Evolutionary conservation across 2,329 filamentous ascomycete species (phyloP).

Genomic region (Phialocephala subalpina): DNA sequence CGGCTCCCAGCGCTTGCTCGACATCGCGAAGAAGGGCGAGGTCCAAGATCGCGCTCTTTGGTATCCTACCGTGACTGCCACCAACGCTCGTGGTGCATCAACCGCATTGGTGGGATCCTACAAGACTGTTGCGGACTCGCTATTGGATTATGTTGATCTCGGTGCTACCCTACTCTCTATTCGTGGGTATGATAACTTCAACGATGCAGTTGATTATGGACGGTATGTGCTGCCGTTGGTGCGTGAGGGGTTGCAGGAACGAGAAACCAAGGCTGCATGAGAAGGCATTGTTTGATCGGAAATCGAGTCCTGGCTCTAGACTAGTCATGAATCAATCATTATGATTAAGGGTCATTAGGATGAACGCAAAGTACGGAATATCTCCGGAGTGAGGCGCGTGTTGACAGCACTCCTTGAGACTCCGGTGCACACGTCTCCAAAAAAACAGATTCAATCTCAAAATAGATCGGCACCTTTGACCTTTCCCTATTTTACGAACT

Average conservation of each 20-base stretch:
- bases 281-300: too few relatives aligned
- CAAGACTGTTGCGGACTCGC: constrained; percentile 60
- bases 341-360: too few relatives aligned
- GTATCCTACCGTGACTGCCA: constrained; percentile 69
- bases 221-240: constrained; percentile 62
- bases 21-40: constrained; percentile 62
- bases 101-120: constrained; percentile 64
- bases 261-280: constrained; percentile 8
- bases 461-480: too few relatives aligned
- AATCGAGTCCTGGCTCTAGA: background rate
- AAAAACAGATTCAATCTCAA: too few relatives aligned
- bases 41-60: constrained; percentile 69
- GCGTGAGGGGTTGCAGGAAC: constrained; percentile 45
- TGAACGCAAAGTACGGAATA: too few relatives aligned
- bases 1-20: constrained; percentile 64
- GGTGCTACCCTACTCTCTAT: constrained; percentile 66
- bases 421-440: too few relatives aligned
- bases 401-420: too few relatives aligned
- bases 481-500: too few relatives aligned
- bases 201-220: constrained; percentile 67
- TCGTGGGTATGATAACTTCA: constrained; percentile 67
- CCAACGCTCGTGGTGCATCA: constrained; percentile 65
- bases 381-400: too few relatives aligned
- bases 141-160: constrained; percentile 64
- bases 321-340: background rate